Percentiles rank a stretch among this genome's conserved stretches.
These are phyloP conservation scores for Ganoderma meredithae DNA, from an alignment of 1,284 basidiomycete genomes.

Conservation along the genomic window DNA sequence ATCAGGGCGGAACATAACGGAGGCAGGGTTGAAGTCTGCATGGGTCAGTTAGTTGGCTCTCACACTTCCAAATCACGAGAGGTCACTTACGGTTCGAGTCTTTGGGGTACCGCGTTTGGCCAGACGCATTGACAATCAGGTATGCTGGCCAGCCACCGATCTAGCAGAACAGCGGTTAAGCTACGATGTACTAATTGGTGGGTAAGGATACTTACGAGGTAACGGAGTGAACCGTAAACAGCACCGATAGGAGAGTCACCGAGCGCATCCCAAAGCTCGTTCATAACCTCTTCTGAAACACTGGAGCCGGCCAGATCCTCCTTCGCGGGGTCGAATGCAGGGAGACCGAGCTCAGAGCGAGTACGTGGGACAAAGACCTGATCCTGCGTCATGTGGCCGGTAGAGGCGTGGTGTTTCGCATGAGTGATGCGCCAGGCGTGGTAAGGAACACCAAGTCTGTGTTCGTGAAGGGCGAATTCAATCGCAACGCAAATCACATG, in stretches of 20 bases:
- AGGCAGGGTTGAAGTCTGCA: conserved; percentile 82
- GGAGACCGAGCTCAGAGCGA: conserved; percentile 75
- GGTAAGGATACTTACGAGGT: conserved; percentile 61
- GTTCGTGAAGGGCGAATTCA: conserved; percentile 12
- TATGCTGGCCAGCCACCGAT: conserved; percentile 90
- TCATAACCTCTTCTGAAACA: conserved; percentile 76
- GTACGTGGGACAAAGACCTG: conserved; percentile 97
- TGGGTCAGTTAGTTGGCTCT: not conserved
- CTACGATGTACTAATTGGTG: not conserved
- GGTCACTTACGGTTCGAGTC: conserved; percentile 78
- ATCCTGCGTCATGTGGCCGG: conserved; percentile 94
- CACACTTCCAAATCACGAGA: not conserved
- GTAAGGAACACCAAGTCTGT: conserved; percentile 92
- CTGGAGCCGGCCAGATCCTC: conserved; percentile 77
- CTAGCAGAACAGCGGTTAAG: conserved; percentile 45
- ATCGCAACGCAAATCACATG: conserved; percentile 43
- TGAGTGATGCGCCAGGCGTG: conserved; percentile 99
- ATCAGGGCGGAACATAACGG: conserved; percentile 87
- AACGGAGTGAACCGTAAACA: conserved; percentile 68
- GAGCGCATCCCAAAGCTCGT: conserved; percentile 86
- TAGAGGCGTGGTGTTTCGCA: conserved; percentile 96
- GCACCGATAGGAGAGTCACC: conserved; percentile 94
- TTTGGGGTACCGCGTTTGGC: conserved; percentile 86
- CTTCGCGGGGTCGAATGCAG: conserved; percentile 67
- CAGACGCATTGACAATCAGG: conserved; percentile 86